Conservation (phyloP, 2,329 filamentous ascomycete species). For the Penicillium sp. region DNA sequence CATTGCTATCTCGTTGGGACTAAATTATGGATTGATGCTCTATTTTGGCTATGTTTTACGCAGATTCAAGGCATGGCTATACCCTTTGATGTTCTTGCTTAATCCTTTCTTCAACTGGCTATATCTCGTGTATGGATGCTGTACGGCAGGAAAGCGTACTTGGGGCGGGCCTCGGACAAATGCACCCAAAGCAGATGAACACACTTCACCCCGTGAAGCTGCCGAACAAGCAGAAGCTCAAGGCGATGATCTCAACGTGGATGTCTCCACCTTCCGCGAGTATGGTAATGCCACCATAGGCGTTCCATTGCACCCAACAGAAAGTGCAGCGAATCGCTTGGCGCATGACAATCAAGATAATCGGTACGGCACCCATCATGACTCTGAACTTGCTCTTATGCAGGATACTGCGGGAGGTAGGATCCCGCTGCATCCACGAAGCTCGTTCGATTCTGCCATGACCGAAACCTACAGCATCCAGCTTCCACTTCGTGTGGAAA, state of each 20-base stretch:
- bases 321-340: constrained; percentile 62
- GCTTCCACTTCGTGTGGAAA: constrained; percentile 66
- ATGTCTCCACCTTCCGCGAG: constrained; percentile 74
- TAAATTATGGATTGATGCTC: constrained; percentile 94
- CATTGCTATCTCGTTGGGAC: constrained; percentile 83
- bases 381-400: constrained; percentile 59
- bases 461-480: constrained; percentile 62
- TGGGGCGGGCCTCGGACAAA: constrained; percentile 94
- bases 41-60: constrained; percentile 87
- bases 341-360: constrained; percentile 57
- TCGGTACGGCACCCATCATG: constrained; percentile 66
- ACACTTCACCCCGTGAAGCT: constrained; percentile 76
- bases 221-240: constrained; percentile 72
- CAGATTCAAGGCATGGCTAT: constrained; percentile 90
- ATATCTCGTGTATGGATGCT: constrained; percentile 96
- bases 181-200: constrained; percentile 71
- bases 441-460: constrained; percentile 64
- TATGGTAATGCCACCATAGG: constrained; percentile 37
- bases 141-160: constrained; percentile 87
- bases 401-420: constrained; percentile 45
- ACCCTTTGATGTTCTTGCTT: constrained; percentile 89
- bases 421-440: constrained; percentile 51
- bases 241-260: constrained; percentile 85
- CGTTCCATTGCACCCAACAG: constrained; percentile 67
- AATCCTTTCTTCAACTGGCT: constrained; percentile 98